These are phyloP conservation scores for Pelagomonas calceolata DNA, from an alignment of 108 stramenopile genomes.

Conservation along the genomic window DNA sequence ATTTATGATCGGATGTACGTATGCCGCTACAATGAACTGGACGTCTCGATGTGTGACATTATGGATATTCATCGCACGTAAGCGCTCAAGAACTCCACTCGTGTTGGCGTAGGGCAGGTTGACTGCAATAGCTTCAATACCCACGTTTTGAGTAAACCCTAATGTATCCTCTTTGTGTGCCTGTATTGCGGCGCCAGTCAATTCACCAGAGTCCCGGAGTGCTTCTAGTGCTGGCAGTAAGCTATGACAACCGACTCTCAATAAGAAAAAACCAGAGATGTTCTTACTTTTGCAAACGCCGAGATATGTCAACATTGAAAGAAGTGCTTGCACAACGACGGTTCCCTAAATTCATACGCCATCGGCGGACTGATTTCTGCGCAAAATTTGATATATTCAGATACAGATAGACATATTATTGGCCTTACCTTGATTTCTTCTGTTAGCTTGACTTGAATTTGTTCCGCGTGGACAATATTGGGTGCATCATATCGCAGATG, in stretches of 20 bases:
- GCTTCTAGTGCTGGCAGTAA: conserved; percentile 10
- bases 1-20: conserved; percentile 28
- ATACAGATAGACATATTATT: too few species aligned
- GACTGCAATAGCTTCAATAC: conserved; percentile 28
- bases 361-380: too few species aligned
- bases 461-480: background rate
- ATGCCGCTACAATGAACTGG: conserved; percentile 35
- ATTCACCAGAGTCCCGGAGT: background rate
- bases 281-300: background rate
- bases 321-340: too few species aligned
- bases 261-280: background rate
- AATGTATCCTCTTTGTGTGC: conserved; percentile 1
- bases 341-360: too few species aligned
- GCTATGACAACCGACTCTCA: background rate
- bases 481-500: conserved; percentile 12
- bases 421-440: conserved; percentile 19
- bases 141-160: background rate
- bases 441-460: conserved; percentile 19
- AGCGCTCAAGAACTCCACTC: conserved; percentile 18
- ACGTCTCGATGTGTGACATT: conserved; percentile 28
- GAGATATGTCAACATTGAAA: too few species aligned
- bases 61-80: conserved; percentile 32
- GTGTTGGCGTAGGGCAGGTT: conserved; percentile 40
- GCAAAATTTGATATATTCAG: too few species aligned
- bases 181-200: background rate